phyloP scores from a whole-genome alignment of 2,329 filamentous ascomycete species.

The Fusarium sp. region DNA sequence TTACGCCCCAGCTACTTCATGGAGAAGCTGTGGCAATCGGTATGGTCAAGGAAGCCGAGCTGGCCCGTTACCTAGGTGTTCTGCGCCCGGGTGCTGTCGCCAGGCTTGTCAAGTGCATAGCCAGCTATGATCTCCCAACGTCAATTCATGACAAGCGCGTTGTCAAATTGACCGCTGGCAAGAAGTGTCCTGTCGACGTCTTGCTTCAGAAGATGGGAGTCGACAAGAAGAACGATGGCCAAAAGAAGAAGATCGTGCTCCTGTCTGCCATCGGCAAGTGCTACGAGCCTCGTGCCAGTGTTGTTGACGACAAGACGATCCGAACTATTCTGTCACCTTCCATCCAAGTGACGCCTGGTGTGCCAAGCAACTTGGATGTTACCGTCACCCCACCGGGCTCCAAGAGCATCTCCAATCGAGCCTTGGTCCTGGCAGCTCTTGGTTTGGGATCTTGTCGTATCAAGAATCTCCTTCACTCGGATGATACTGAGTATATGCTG shows the following conservation, averaged over 20 bases:
- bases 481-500: constrained; percentile 97
- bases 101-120: constrained; percentile 89
- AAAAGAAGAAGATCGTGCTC: constrained; percentile 95
- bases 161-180: constrained; percentile 84
- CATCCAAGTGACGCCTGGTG: constrained; percentile 78
- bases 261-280: constrained; percentile 91
- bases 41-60: constrained; percentile 97
- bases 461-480: constrained; percentile 93
- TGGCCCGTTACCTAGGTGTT: constrained; percentile 89
- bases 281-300: constrained; percentile 86
- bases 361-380: constrained; percentile 73
- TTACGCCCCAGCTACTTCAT: constrained; percentile 94
- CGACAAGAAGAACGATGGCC: constrained; percentile 98
- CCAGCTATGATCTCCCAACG: constrained; percentile 91
- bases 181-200: constrained; percentile 86
- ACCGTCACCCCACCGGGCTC: constrained; percentile 92
- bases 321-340: constrained; percentile 85
- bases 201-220: constrained; percentile 94
- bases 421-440: constrained; percentile 92
- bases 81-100: constrained; percentile 89
- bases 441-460: constrained; percentile 88
- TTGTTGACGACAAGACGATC: constrained; percentile 89
- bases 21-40: constrained; percentile 97
- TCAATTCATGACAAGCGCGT: constrained; percentile 87
- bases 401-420: constrained; percentile 97